Evolutionary conservation across 768 basidiomycete species (phyloP).

Genomic region (Phanerochaete carnosa): DNA sequence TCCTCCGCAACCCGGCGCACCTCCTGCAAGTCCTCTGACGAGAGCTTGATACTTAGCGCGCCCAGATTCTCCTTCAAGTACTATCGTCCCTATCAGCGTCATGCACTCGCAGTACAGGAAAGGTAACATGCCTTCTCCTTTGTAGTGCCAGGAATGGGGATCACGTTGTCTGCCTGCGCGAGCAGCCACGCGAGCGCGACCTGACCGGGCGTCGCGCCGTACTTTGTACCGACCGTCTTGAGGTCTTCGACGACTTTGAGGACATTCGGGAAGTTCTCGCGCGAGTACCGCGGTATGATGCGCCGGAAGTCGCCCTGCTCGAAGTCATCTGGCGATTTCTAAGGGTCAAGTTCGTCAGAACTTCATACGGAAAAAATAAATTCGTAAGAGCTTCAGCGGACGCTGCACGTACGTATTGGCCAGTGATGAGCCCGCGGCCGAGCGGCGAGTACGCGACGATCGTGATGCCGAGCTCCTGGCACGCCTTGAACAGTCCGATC

Average conservation of each 20-base stretch:
- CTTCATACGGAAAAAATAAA: background rate
- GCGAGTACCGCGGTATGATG: conserved; percentile 24
- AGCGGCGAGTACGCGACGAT: conserved; percentile 42
- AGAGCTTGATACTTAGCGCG: conserved; percentile 16
- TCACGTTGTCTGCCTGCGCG: conserved; percentile 25
- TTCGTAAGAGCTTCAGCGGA: background rate
- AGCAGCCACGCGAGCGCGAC: conserved; percentile 31
- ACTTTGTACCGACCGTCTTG: conserved; percentile 27
- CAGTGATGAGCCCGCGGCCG: conserved; percentile 29
- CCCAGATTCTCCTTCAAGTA: conserved; percentile 21
- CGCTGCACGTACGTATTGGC: conserved; percentile 18
- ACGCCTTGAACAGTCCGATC: conserved; percentile 33
- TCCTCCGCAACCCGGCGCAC: conserved; percentile 18
- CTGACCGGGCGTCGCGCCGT: conserved; percentile 32
- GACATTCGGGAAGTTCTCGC: conserved; percentile 44
- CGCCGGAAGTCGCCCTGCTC: conserved; percentile 25
- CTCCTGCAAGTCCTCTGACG: conserved; percentile 19
- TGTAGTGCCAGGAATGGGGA: conserved; percentile 23
- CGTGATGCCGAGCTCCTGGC: conserved; percentile 36
- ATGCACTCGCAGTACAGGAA: background rate
- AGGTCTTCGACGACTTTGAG: conserved; percentile 33
- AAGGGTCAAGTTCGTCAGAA: conserved; percentile 12
- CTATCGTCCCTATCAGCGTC: conserved; percentile 2
- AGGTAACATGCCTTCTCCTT: conserved; percentile 8
- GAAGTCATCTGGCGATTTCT: conserved; percentile 29